phyloP scores from a whole-genome alignment of 352 stramenopile species.

The Pythium rhizo-oryzae region DNA sequence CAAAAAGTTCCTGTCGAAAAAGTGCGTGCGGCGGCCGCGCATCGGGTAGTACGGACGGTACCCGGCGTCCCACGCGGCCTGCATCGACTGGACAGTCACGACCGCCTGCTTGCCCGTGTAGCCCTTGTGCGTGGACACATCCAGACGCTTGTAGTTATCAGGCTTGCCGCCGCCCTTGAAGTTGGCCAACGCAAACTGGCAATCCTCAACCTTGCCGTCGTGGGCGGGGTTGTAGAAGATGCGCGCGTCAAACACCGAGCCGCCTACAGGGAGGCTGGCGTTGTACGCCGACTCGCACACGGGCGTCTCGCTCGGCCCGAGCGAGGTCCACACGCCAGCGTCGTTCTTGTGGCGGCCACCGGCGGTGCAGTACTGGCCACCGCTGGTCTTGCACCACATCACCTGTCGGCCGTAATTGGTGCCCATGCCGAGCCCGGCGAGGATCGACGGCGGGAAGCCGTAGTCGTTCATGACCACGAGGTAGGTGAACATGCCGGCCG shows the following conservation, averaged over 20 bases:
- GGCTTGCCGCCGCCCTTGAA: conserved; percentile 49
- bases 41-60: conserved; percentile 92
- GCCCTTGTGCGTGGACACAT: conserved; percentile 47
- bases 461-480: conserved; percentile 89
- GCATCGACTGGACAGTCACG: conserved; percentile 71
- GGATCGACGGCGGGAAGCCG: conserved; percentile 75
- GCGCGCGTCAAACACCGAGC: conserved; percentile 67
- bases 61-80: conserved; percentile 43
- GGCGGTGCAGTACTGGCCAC: conserved; percentile 63
- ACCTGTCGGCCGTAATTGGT: conserved; percentile 88
- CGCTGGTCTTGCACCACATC: conserved; percentile 70
- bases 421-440: conserved; percentile 75
- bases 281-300: conserved; percentile 54
- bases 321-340: conserved; percentile 31
- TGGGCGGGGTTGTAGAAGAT: conserved; percentile 75
- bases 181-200: conserved; percentile 85
- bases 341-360: conserved; percentile 57
- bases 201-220: conserved; percentile 75
- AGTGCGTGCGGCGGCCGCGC: conserved; percentile 73
- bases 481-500: conserved; percentile 88
- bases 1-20: conserved; percentile 90
- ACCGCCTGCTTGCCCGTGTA: conserved; percentile 45
- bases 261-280: conserved; percentile 47
- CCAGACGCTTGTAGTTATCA: conserved; percentile 40
- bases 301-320: conserved; percentile 39